A percentile compares a stretch with the other conserved stretches of the same genome.
Evolutionary conservation across 306 rosid genomes (phyloP).

Genomic region (Lagenaria siceraria): DNA sequence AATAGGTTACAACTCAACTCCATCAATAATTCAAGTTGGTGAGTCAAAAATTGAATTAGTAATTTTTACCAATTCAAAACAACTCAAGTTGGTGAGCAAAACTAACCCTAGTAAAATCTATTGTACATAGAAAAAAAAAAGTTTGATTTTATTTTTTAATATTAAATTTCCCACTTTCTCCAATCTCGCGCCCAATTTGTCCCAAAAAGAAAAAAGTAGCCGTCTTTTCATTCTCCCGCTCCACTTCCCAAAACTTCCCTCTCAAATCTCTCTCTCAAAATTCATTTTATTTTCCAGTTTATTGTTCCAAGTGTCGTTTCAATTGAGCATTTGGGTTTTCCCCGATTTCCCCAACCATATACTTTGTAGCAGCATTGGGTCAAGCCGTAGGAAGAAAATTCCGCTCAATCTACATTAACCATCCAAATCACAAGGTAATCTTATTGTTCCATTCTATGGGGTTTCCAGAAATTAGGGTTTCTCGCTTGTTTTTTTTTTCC

Average conservation of each 20-base stretch:
- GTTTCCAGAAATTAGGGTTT: not conserved
- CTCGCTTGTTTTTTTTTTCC: not conserved
- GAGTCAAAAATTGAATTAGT: too few relatives aligned
- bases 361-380: not conserved
- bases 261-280: not conserved
- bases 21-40: too few relatives aligned
- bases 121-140: too few relatives aligned
- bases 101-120: too few relatives aligned
- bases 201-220: not conserved
- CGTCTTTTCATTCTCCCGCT: not conserved
- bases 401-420: not conserved
- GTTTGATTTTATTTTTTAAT: not conserved
- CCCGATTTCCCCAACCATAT: not conserved
- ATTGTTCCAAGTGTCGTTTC: not conserved
- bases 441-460: not conserved
- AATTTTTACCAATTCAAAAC: too few relatives aligned
- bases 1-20: too few relatives aligned
- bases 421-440: not conserved
- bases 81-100: too few relatives aligned
- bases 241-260: not conserved
- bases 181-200: not conserved
- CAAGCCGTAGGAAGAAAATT: not conserved
- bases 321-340: not conserved
- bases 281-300: not conserved
- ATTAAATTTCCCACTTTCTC: not conserved